Evolutionary conservation across 306 rosid species (phyloP).

Genomic region (Trifolium subterraneum): DNA sequence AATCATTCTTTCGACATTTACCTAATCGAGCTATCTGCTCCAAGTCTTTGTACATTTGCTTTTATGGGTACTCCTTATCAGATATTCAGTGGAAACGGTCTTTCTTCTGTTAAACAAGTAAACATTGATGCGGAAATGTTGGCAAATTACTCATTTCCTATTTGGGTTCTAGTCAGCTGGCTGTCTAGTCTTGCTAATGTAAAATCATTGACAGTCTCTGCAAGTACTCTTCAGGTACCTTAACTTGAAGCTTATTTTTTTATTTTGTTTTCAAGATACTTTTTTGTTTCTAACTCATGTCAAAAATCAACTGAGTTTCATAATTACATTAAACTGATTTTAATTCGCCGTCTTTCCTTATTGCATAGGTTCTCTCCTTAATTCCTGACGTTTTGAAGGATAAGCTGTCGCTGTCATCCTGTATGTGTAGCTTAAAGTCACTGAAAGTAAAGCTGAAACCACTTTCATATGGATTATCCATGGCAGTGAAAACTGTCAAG

Average conservation of each 20-base stretch:
- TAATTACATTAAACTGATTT: background rate
- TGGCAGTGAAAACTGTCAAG: background rate
- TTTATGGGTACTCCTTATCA: background rate
- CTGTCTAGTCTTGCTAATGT: background rate
- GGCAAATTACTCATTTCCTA: no score
- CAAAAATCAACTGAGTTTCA: background rate
- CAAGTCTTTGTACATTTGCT: background rate
- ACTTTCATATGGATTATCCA: background rate
- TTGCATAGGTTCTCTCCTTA: constrained; percentile 38
- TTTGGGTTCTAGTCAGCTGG: background rate
- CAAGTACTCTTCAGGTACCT: constrained; percentile 21
- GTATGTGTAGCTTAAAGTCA: constrained; percentile 25
- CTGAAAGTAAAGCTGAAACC: background rate
- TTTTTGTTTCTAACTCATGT: background rate
- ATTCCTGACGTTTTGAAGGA: constrained; percentile 11
- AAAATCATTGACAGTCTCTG: background rate
- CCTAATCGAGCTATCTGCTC: background rate
- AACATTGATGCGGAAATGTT: background rate
- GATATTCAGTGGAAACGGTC: background rate
- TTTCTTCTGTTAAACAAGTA: constrained; percentile 11
- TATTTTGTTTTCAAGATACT: background rate
- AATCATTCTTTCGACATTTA: background rate
- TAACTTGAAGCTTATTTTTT: background rate
- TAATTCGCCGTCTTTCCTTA: background rate
- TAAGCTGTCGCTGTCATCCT: constrained; percentile 9